Base-by-base conservation (phyloP, 495 filamentous ascomycete genomes). In the Neurospora intermedia region DNA sequence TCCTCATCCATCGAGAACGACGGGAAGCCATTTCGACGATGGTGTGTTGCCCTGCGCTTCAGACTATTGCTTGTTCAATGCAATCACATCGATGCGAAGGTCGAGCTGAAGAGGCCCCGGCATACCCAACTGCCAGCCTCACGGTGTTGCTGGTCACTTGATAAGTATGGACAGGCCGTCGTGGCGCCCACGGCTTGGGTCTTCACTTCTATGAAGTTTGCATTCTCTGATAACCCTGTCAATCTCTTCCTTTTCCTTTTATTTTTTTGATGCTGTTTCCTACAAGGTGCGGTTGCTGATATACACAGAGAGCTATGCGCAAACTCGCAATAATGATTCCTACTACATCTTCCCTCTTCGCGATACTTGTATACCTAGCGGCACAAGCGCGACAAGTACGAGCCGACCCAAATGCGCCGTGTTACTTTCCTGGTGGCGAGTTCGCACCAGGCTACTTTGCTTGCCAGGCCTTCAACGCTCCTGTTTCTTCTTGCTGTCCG, bases 361-460 rank as follows among this genome's bases (percentile, higher is more conserved):
- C 54, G 27, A 66, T 66, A 16, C 54, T 66, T 3, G 8, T 66
- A 13, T 66, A 35, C 54, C 54, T 66, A 35, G 54, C 27, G 27
- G 54, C 35, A 66, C 13, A 66, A 18, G 54, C 7, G 27, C 54
- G 2, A 66, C 54, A 66, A 66, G 54, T 66, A 16, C 54, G 7
- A 38, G 54, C 54, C 54, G 54, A 66, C 15, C 54, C 69, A 38
- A 76, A 76, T 43, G 77, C 77, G 23, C 75, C 76, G 0, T 83
- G 81, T 72, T 82, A 80, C 74, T 77, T 75, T 48, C 81, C 81
- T 13, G 75, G 74, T 2, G 78, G 75, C 4, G 48, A 31, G 9
- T 71, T 71, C 9, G 77, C 79, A 8, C 59, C 48, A 1, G 75
- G 76, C 15, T 81, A 79, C 69, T 75, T 70, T 42, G 74, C 79